These are phyloP conservation scores for Fusarium domesticum DNA, from an alignment of 2,329 filamentous ascomycete species.

Conservation along the genomic window DNA sequence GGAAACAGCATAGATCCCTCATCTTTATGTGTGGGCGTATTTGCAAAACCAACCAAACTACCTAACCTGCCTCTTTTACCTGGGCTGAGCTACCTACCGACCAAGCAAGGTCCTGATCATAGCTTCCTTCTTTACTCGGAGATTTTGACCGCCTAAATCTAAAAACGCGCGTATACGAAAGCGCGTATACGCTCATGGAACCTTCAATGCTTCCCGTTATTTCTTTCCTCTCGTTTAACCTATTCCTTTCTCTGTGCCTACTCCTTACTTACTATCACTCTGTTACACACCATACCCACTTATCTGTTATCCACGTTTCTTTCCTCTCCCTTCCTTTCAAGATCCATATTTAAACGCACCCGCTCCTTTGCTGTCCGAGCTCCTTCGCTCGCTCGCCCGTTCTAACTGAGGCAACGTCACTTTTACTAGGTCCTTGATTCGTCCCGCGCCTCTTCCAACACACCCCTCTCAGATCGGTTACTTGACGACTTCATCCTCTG, in stretches of 20 bases:
- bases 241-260: slow-evolving; percentile 12
- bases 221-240: slow-evolving; percentile 11
- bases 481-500: slow-evolving; percentile 65
- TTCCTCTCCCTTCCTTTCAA: slow-evolving; percentile 14
- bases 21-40: too few relatives aligned
- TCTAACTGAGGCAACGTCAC: slow-evolving; percentile 25
- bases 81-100: neutral
- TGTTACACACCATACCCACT: neutral
- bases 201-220: neutral
- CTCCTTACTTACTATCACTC: slow-evolving; percentile 1
- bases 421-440: slow-evolving; percentile 25
- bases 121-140: neutral
- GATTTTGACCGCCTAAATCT: neutral
- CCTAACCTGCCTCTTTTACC: too few relatives aligned
- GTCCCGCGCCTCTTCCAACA: slow-evolving; percentile 40
- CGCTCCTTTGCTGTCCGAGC: slow-evolving; percentile 10
- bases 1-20: neutral
- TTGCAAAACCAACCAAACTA: too few relatives aligned
- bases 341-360: slow-evolving; percentile 14
- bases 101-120: neutral
- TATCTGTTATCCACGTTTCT: neutral
- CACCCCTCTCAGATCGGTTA: slow-evolving; percentile 66
- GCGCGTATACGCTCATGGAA: neutral
- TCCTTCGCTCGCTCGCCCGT: slow-evolving; percentile 11
- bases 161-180: neutral